Conservation (phyloP, 352 stramenopile species). For the Saprolegnia parasitica region DNA sequence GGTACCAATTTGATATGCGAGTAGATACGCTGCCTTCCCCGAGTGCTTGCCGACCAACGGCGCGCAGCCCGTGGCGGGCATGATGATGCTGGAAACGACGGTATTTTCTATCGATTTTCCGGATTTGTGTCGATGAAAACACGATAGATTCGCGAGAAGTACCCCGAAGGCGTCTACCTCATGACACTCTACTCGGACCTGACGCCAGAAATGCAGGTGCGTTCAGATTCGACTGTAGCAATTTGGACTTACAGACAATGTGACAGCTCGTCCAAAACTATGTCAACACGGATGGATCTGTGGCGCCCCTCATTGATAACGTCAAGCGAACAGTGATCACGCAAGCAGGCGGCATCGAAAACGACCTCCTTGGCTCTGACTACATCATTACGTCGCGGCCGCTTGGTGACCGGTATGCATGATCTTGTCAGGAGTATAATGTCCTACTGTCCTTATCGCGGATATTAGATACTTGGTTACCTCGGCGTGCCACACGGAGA, state of each 20-base stretch:
- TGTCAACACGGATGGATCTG: conserved; percentile 13
- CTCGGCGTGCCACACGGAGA: not conserved
- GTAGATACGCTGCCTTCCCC: conserved; percentile 21
- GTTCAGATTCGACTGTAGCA: too few relatives aligned
- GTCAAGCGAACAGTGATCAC: conserved; percentile 12
- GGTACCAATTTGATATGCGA: too few relatives aligned
- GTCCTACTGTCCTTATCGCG: too few relatives aligned
- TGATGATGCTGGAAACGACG: conserved; percentile 20
- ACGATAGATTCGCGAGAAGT: not conserved
- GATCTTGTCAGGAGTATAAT: not conserved
- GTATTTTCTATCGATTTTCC: too few relatives aligned
- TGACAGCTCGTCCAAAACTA: conserved; percentile 12
- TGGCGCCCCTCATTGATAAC: not conserved
- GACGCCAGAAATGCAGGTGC: conserved; percentile 1
- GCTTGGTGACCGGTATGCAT: conserved; percentile 8
- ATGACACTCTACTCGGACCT: conserved; percentile 22
- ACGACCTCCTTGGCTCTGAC: not conserved
- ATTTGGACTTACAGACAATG: not conserved
- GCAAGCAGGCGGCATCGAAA: not conserved
- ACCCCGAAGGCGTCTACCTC: conserved; percentile 6
- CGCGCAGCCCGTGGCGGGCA: conserved; percentile 9
- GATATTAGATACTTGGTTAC: conserved; percentile 10
- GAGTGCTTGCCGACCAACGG: conserved; percentile 8
- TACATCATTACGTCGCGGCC: conserved; percentile 1
- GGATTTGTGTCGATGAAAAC: too few relatives aligned